Evolutionary conservation across 176 grass and related monocot genomes (phyloP).

Genomic region (Poa annua): DNA sequence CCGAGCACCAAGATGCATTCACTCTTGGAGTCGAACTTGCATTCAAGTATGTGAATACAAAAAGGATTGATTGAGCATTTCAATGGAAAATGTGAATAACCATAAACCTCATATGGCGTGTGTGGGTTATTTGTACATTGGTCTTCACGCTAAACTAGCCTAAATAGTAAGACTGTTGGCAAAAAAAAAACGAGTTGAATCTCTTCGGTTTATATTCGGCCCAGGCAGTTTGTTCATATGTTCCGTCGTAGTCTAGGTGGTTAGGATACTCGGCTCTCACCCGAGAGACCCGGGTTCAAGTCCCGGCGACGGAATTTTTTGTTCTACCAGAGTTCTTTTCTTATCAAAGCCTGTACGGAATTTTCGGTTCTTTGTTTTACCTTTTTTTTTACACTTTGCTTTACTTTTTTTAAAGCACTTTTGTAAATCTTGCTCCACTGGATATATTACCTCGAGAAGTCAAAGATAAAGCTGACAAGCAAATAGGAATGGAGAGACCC

Average conservation of each 20-base stretch:
- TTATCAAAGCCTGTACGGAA: too few relatives aligned
- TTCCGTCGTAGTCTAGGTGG: slow-evolving; percentile 83
- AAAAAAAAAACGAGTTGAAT: not conserved
- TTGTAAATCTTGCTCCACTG: too few relatives aligned
- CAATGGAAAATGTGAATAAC: not conserved
- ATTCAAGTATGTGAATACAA: slow-evolving; percentile 30
- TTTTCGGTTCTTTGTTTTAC: too few relatives aligned
- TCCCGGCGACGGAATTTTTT: slow-evolving; percentile 65
- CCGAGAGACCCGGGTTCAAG: slow-evolving; percentile 75
- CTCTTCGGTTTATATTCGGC: too few relatives aligned
- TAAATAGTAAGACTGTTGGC: not conserved
- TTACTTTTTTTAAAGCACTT: too few relatives aligned
- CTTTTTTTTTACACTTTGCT: too few relatives aligned
- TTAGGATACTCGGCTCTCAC: slow-evolving; percentile 97
- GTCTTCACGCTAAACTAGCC: not conserved
- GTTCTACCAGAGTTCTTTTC: too few relatives aligned
- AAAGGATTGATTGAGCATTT: not conserved
- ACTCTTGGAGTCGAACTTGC: slow-evolving; percentile 9
- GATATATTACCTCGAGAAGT: not conserved
- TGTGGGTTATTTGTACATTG: not conserved
- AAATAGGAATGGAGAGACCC: slow-evolving; percentile 52
- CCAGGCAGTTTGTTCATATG: not conserved
- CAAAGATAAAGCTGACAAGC: not conserved
- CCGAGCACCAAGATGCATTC: not conserved
- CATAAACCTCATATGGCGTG: not conserved